These are phyloP conservation scores for Daldinia bambusicola DNA, from an alignment of 495 filamentous ascomycete genomes.

Conservation along the genomic window DNA sequence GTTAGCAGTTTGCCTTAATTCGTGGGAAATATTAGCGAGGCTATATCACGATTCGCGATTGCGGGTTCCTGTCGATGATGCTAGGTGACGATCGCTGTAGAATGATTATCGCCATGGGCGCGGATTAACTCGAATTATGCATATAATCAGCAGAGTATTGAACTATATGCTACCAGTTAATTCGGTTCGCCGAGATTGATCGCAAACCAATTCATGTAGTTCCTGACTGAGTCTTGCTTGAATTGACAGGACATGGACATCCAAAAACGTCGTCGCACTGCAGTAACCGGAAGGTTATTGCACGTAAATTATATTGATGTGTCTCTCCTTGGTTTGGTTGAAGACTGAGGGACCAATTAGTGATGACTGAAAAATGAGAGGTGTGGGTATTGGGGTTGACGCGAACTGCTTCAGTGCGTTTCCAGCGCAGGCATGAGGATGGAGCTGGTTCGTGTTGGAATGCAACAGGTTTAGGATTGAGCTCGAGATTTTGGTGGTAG, in stretches of 20 bases:
- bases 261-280: constrained; percentile 35
- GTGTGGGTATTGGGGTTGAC: constrained; percentile 30
- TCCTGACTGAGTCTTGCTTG: constrained; percentile 16
- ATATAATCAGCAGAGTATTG: constrained; percentile 30
- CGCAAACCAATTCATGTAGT: constrained; percentile 28
- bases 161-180: constrained; percentile 7
- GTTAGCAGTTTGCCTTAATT: constrained; percentile 31
- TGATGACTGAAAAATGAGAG: constrained; percentile 8
- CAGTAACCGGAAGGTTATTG: constrained; percentile 27
- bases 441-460: constrained; percentile 40
- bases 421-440: constrained; percentile 40
- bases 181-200: constrained; percentile 28
- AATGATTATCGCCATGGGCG: constrained; percentile 50
- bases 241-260: constrained; percentile 30
- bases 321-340: constrained; percentile 3
- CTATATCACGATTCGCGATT: constrained; percentile 38
- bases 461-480: constrained; percentile 33
- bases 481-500: constrained; percentile 5
- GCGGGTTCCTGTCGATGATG: constrained; percentile 40
- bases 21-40: constrained; percentile 33
- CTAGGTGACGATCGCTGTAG: constrained; percentile 40
- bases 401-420: constrained; percentile 38
- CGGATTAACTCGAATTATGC: constrained; percentile 41
- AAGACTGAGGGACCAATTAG: constrained; percentile 28
- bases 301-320: constrained; percentile 27